Percentiles rank a stretch among this genome's conserved stretches.
phyloP scores from a whole-genome alignment of 352 stramenopile genomes.

The Phytophthora citricola region DNA sequence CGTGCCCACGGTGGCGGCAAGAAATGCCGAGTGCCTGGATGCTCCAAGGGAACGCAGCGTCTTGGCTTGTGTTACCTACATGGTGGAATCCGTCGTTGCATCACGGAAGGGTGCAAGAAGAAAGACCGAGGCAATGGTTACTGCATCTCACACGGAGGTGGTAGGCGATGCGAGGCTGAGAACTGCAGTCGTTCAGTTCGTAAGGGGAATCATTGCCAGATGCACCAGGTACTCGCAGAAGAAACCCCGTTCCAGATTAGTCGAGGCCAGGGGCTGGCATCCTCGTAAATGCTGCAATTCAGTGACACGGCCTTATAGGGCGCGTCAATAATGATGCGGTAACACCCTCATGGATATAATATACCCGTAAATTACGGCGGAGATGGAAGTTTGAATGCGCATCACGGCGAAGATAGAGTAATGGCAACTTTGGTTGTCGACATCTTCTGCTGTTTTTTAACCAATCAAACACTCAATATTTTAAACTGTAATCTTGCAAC shows the following conservation, averaged over 20 bases:
- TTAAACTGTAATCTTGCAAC: no score
- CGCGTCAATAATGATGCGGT: neutral
- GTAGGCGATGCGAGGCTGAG: slow-evolving; percentile 64
- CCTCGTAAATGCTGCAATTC: slow-evolving; percentile 7
- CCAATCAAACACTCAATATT: no score
- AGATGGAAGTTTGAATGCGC: no score
- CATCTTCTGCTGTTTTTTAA: no score
- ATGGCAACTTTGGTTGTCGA: no score
- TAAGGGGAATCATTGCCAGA: slow-evolving; percentile 81
- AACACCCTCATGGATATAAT: no score
- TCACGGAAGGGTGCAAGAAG: slow-evolving; percentile 79
- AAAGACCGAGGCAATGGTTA: slow-evolving; percentile 86
- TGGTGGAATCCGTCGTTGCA: slow-evolving; percentile 76
- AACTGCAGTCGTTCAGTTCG: slow-evolving; percentile 72
- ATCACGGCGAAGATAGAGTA: no score
- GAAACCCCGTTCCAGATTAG: slow-evolving; percentile 55
- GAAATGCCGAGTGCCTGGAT: slow-evolving; percentile 71
- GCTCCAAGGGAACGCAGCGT: slow-evolving; percentile 80
- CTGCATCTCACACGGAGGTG: slow-evolving; percentile 83
- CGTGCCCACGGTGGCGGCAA: slow-evolving; percentile 65
- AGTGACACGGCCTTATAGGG: no score
- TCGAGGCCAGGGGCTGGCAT: slow-evolving; percentile 31
- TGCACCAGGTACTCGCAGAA: slow-evolving; percentile 51
- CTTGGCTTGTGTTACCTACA: slow-evolving; percentile 85
- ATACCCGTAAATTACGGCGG: no score